Evolutionary conservation across 176 grass and related monocot genomes (phyloP).

Genomic region (Triticum turgidum): DNA sequence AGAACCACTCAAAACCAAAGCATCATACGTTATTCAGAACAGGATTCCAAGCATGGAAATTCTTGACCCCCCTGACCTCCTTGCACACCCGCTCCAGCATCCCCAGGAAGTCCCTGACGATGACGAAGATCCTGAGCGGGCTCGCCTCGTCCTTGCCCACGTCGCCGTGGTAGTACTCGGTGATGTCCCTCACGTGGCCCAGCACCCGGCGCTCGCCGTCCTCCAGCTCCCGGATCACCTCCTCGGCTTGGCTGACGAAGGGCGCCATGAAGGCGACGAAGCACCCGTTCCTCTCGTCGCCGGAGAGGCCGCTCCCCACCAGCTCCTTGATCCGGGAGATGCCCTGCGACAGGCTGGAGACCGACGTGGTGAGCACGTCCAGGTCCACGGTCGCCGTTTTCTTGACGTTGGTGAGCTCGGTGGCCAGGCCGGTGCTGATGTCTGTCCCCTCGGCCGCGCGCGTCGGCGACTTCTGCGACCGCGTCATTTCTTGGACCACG

Average conservation of each 20-base stretch:
- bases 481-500: slow-evolving; percentile 86
- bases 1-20: slow-evolving; percentile 26
- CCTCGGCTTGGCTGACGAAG: slow-evolving; percentile 59
- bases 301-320: slow-evolving; percentile 18
- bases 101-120: slow-evolving; percentile 86
- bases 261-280: slow-evolving; percentile 60
- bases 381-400: slow-evolving; percentile 82
- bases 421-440: slow-evolving; percentile 61
- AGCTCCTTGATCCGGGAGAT: slow-evolving; percentile 60
- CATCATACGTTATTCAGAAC: slow-evolving; percentile 29
- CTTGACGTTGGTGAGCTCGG: slow-evolving; percentile 78
- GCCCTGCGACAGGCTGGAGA: slow-evolving; percentile 58
- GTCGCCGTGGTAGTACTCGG: slow-evolving; percentile 97
- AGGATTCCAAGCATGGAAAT: slow-evolving; percentile 39
- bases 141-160: slow-evolving; percentile 75
- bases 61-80: slow-evolving; percentile 51
- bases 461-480: slow-evolving; percentile 34
- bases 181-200: slow-evolving; percentile 76
- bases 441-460: slow-evolving; percentile 43
- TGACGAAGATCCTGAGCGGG: slow-evolving; percentile 90
- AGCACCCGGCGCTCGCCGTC: slow-evolving; percentile 60
- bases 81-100: slow-evolving; percentile 87
- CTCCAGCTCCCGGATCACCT: slow-evolving; percentile 70
- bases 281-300: slow-evolving; percentile 30
- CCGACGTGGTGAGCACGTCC: slow-evolving; percentile 75